These are phyloP conservation scores for Backusella psychrophila DNA, from an alignment of 192 early-diverging fungal genomes.

Conservation along the genomic window DNA sequence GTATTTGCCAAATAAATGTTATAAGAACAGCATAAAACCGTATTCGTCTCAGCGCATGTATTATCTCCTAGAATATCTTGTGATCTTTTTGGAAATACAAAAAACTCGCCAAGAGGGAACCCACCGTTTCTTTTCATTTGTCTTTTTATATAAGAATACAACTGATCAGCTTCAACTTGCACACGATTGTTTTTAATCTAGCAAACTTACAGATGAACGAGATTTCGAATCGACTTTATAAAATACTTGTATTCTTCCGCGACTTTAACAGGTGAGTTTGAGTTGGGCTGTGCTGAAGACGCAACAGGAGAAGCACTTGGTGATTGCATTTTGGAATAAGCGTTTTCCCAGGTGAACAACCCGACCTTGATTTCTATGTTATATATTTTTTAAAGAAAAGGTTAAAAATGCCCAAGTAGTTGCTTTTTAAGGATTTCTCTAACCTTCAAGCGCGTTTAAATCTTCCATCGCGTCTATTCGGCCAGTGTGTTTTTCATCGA, in stretches of 20 bases:
- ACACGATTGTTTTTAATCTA: background rate
- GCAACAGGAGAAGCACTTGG: conserved; percentile 23
- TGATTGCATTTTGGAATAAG: conserved; percentile 19
- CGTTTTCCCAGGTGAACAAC: conserved; percentile 36
- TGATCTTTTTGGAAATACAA: conserved; percentile 13
- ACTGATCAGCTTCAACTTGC: too few relatives aligned
- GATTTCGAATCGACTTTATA: conserved; percentile 26
- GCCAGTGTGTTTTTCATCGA: conserved; percentile 35
- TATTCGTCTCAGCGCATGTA: background rate
- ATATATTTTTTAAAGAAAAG: background rate
- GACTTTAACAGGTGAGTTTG: conserved; percentile 18
- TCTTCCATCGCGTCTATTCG: conserved; percentile 19
- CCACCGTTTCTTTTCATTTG: conserved; percentile 23
- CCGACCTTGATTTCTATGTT: conserved; percentile 30
- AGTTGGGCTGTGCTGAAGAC: conserved; percentile 7
- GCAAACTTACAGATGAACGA: conserved; percentile 27
- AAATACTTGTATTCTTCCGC: conserved; percentile 31
- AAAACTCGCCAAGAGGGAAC: conserved; percentile 31
- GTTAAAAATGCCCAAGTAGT: background rate
- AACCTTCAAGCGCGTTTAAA: conserved; percentile 27
- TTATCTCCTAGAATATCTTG: background rate
- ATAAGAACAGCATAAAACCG: conserved; percentile 27
- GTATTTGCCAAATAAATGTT: conserved; percentile 31
- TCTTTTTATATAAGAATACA: background rate
- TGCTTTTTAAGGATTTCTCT: background rate